Base-by-base conservation (phyloP, 495 filamentous ascomycete genomes). In the Penicillium subrubescens region DNA sequence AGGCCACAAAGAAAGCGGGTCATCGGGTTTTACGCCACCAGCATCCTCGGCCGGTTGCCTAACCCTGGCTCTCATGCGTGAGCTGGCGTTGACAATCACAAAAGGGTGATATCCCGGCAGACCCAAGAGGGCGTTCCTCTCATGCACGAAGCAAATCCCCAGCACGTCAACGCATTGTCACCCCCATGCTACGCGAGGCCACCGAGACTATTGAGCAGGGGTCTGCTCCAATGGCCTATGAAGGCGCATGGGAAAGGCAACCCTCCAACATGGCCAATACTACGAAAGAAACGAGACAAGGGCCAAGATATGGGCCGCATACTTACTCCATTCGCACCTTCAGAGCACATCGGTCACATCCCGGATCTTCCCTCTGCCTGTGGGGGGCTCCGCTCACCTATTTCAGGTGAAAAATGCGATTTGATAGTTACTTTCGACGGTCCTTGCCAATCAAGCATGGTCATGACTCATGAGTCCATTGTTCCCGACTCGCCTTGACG, bases 1-100 rank as follows among this genome's bases (percentile, higher is more conserved):
- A 48, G 33, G 33, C 41, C 37, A 39, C 51, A 55, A 39, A 50
- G 56, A 29, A 50, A 25, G 55, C 25, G 44, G 56, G 57, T 60
- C 63, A 65, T 55, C 63, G 31, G 58, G 48, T 10, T 15, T 52
- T 52, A 31, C 25, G 48, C 48, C 48, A 31, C 48, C 15, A 52
- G 23, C 25, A 52, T 31, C 23, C 19, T 62, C 50, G 51, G 60
- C 15, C 35, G 23, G 51, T 31, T 23, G 60, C 60, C 60, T 37
- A 25, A 62, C 21, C 50, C 48, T 52, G 48, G 25, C 12, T 31
- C 14, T 48, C 23, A 52, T 52, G 48, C 48, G 21, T 48, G 44
- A 48, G 44, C 44, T 48, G 44, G 56, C 37, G 23, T 44, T 33
- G 56, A 33, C 41, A 29, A 35, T 59, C 41, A 35, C 43, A n/a